These are phyloP conservation scores for Lichtheimia ornata DNA, from an alignment of 371 early-diverging fungal genomes.

Conservation along the genomic window DNA sequence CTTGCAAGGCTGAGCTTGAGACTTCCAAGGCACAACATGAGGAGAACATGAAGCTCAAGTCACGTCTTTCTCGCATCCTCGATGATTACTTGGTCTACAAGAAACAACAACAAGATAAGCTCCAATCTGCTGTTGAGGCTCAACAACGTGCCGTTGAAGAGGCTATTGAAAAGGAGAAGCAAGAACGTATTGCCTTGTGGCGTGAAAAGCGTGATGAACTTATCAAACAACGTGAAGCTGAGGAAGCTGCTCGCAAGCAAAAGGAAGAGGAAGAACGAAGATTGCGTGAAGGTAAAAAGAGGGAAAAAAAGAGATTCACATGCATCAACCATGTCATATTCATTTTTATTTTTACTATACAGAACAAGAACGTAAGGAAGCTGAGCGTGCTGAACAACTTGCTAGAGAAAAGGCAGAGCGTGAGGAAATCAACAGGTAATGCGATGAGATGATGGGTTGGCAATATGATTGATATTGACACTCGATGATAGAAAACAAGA, in stretches of 20 bases:
- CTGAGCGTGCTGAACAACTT: conserved; percentile 38
- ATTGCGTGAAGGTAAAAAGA: conserved; percentile 28
- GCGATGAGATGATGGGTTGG: conserved; percentile 17
- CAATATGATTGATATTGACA: background rate
- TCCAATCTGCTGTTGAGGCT: conserved; percentile 54
- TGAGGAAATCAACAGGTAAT: conserved; percentile 30
- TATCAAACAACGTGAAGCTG: conserved; percentile 36
- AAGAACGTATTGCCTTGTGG: conserved; percentile 61
- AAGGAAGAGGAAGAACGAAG: conserved; percentile 43
- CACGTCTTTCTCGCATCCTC: conserved; percentile 76
- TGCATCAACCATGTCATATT: background rate
- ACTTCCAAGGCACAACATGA: conserved; percentile 66
- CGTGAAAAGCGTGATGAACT: conserved; percentile 52
- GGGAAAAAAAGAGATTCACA: conserved; percentile 21
- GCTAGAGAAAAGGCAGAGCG: conserved; percentile 26
- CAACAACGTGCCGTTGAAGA: conserved; percentile 50
- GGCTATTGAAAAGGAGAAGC: conserved; percentile 74
- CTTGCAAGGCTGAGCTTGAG: conserved; percentile 68
- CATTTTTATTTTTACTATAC: background rate
- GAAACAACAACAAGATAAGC: conserved; percentile 56
- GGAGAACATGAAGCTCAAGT: conserved; percentile 77
- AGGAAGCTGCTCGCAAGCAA: conserved; percentile 38
- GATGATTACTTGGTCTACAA: conserved; percentile 77
- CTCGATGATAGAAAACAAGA: conserved; percentile 26
- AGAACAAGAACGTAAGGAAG: conserved; percentile 10